These are phyloP conservation scores for Mycena belliarum DNA, from an alignment of 768 basidiomycete genomes.

Conservation along the genomic window DNA sequence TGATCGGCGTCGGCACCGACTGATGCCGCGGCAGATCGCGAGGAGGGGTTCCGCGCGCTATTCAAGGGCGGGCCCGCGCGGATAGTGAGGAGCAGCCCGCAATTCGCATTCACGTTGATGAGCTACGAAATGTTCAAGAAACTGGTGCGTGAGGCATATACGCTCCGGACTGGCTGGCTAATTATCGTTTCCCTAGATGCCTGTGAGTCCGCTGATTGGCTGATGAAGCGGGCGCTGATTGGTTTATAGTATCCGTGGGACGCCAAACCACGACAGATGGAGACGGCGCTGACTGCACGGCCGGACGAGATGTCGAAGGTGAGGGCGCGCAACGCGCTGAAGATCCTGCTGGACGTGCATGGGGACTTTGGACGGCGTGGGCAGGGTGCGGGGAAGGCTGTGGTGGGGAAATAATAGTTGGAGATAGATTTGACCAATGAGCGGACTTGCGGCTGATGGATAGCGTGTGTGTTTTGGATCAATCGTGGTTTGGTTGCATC, in stretches of 20 bases:
- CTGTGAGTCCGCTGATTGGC: slow-evolving; percentile 37
- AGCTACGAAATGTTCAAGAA: slow-evolving; percentile 60
- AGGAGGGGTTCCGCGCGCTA: slow-evolving; percentile 87
- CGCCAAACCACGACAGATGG: slow-evolving; percentile 63
- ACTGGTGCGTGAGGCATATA: slow-evolving; percentile 35
- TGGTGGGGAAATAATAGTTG: not conserved
- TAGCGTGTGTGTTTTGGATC: not conserved
- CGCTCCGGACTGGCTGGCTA: not conserved
- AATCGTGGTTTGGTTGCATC: not conserved
- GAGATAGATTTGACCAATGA: slow-evolving; percentile 12
- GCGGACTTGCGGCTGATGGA: not conserved
- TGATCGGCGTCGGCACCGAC: slow-evolving; percentile 14
- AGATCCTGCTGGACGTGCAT: slow-evolving; percentile 86
- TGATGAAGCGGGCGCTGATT: slow-evolving; percentile 23
- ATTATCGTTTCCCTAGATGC: slow-evolving; percentile 37
- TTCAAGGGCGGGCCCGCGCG: slow-evolving; percentile 94
- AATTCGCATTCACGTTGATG: slow-evolving; percentile 93
- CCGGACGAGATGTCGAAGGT: slow-evolving; percentile 85
- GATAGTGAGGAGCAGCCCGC: slow-evolving; percentile 83
- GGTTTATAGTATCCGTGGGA: slow-evolving; percentile 76
- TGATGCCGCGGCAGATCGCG: slow-evolving; percentile 56
- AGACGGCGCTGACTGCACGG: slow-evolving; percentile 69
- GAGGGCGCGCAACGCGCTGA: slow-evolving; percentile 92
- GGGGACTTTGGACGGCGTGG: slow-evolving; percentile 76
- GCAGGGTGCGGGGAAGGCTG: slow-evolving; percentile 35